Base-by-base conservation (phyloP, 768 basidiomycete genomes). In the Chlorophyllum brunneum region DNA sequence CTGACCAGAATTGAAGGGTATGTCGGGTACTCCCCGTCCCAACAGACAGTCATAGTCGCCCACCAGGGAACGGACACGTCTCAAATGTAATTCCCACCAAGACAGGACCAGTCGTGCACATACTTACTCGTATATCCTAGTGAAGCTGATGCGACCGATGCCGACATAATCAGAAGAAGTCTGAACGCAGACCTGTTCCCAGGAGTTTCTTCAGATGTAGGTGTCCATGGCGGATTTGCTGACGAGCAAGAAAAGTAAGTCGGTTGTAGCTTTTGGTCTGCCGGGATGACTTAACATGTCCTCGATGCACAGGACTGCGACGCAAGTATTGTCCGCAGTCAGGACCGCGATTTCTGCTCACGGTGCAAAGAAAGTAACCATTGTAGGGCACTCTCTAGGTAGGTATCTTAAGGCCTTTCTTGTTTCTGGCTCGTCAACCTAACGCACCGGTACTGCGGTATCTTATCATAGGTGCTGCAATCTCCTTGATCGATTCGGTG, bases 351-450 rank as follows among this genome's bases (percentile, higher is more conserved):
- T 78, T 15, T 60, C 69, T 16, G 43, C 58, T 4, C 66, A 68
- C 48, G 59, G 58, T 1, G 57, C 71, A 11, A 71, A 51, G 1
- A 55, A 66, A 26, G 71, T 80, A 20, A 69, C 75, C 4, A 49
- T 76, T 18, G 70, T 75, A 31, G 75, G 76, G 1, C 77, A 75
- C 56, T 72, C 73, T 6, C 64, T 79, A 5, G 76, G 71, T 57
- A 56, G 53, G 45, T 70, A 56, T 49, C 47, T 5, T 15, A 37
- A 5, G 13, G 5, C 4, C 7, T 31, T 57, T 15, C 39, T 22
- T 26, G 24, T 48, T 29, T 11, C 11, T 54, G 54, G 58, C 44
- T n/a, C n/a, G n/a, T n/a, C n/a, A n/a, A n/a, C n/a, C n/a, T n/a
- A n/a, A n/a, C n/a, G n/a, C n/a, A n/a, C n/a, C n/a, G n/a, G n/a